Conservation (phyloP, 129 eudicot genomes). For the Flaveria linearis region DNA sequence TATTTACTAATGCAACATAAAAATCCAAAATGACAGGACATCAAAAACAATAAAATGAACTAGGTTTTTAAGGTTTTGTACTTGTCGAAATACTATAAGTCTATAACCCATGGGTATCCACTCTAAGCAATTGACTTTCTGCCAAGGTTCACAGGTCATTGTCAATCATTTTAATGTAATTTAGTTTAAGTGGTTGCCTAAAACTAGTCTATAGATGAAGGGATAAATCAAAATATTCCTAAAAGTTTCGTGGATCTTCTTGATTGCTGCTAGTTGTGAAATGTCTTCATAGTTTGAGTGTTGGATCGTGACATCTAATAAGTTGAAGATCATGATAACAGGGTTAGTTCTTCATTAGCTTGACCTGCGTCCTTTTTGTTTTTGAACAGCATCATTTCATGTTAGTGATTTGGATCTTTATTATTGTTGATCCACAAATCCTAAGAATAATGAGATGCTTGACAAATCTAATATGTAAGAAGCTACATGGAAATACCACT, state of each 20-base stretch:
- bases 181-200: conserved; percentile 13
- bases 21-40: neutral
- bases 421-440: conserved; percentile 16
- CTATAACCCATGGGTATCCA: neutral
- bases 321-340: neutral
- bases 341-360: neutral
- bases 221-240: neutral
- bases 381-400: conserved; percentile 10
- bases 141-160: neutral
- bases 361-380: neutral
- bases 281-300: conserved; percentile 8
- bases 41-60: conserved; percentile 7
- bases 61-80: neutral
- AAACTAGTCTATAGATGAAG: conserved; percentile 10
- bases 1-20: neutral
- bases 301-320: neutral
- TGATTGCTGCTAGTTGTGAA: conserved; percentile 6
- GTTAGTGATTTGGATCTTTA: conserved; percentile 16
- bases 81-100: neutral
- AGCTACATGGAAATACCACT: conserved; percentile 10
- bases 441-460: neutral
- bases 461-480: conserved; percentile 13
- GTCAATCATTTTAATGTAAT: neutral
- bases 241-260: neutral
- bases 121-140: neutral